Base-by-base conservation (phyloP, 1,139 yeast species). In the Hanseniaspora uvarum region DNA sequence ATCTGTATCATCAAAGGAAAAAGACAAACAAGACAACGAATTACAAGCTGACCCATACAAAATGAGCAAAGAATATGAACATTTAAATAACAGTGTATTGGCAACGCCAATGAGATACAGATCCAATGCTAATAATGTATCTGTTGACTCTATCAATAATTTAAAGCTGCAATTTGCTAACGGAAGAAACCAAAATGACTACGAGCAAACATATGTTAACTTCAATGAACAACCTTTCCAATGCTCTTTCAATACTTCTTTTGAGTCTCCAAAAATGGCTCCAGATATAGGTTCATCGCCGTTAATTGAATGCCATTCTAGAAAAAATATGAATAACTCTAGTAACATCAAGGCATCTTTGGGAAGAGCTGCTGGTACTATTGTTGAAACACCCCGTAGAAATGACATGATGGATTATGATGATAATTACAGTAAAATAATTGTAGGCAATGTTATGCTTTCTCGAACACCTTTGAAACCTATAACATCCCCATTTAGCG, bases 231-330 rank as follows among this genome's bases (percentile, higher is more conserved):
- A 50, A 12, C 46, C 53, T n/a, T 53, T 53, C 34, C 52, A 48
- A 16, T 53, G 55, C 21, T 53, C 55, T 5, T 53, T 53, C 33
- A 53, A 53, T 19, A 47, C 55, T 14, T 40, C 55, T 11, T 47
- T 53, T 53, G 55, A 47, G 12, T 53, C 52, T 3, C 55, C 55
- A 33, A 47, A 31, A 50, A 39, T 44, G 18, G 48, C 48, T 19
- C 40, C 43, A 1, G 46, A 50, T 7, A 28, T 37, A 19, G 48
- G 48, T 1, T 41, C 53, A 12, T 50, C 53, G 2, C 53, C 53
- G 16, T 30, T 50, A 19, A 50, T 50, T 36, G 53, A 50, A 23
- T 43, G 37, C 18, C 46, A 44, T 16, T 50, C 53, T 12, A 50
- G 28, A 21, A 41, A 37, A 24, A 36, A 44, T 11, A 10, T 30